Evolutionary conservation across 116 monocot species (phyloP).

Genomic region (Thalassia testudinum): DNA sequence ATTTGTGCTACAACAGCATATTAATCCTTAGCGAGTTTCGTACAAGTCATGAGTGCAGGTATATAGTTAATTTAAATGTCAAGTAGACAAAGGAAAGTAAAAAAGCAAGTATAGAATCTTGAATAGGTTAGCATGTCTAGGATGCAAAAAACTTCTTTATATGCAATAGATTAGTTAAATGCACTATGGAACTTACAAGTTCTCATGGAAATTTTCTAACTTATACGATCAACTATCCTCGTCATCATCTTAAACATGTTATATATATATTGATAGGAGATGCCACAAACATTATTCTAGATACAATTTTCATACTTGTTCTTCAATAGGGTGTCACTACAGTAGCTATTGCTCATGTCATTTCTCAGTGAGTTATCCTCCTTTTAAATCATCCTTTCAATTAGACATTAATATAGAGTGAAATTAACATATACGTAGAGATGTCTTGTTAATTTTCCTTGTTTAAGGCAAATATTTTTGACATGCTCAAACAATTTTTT

Average conservation of each 20-base stretch:
- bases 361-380: constrained; percentile 43
- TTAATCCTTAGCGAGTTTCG: too few relatives aligned
- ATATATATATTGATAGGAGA: constrained; percentile 31
- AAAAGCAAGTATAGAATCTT: too few relatives aligned
- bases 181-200: too few relatives aligned
- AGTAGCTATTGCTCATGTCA: constrained; percentile 60
- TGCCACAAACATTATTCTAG: constrained; percentile 33
- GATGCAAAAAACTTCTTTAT: constrained; percentile 75
- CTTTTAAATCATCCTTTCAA: too few relatives aligned
- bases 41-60: too few relatives aligned
- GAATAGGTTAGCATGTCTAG: constrained; percentile 77
- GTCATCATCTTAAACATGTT: neutral
- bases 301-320: constrained; percentile 40
- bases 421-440: too few relatives aligned
- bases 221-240: neutral
- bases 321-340: constrained; percentile 25
- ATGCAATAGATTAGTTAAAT: constrained; percentile 50
- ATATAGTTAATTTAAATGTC: too few relatives aligned
- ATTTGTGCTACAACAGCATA: too few relatives aligned
- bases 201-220: neutral
- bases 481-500: neutral
- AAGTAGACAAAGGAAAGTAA: too few relatives aligned
- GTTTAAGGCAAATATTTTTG: neutral
- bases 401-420: too few relatives aligned
- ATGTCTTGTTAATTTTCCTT: too few relatives aligned